Base-by-base conservation (phyloP, 176 grass and related monocot species). In the Thinopyrum elongatum region DNA sequence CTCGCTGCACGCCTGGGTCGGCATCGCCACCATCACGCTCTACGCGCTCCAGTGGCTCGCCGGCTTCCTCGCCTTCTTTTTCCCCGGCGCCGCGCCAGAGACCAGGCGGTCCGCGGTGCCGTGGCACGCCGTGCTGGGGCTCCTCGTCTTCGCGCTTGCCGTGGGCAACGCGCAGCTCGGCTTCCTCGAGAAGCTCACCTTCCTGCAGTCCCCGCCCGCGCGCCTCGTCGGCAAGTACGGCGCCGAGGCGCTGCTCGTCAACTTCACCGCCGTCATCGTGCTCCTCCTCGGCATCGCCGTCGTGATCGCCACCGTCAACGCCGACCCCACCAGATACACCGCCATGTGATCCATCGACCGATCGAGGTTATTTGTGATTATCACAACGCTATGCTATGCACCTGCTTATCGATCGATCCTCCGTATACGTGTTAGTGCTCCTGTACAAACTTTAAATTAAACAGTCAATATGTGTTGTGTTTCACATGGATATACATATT, bases 161-260 rank as follows among this genome's bases (percentile, higher is more conserved):
- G 58, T 98, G 2, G 91, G 44, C 7, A 93, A 39, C 49, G 71
- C 87, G 9, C 84, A 92, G 80, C 85, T 98, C 0, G 95, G 95
- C 7, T 93, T 98, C 80, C 78, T 95, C 26, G 93, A 98, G 89
- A 98, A 98, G 89, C 83, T 98, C 58, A 98, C 95, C 60, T 98
- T 98, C 83, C 72, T 95, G 49, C 82, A 95, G 87, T 7, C 2
- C 8, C 21, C 13, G 8, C 78, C 74, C 0, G 1, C 8, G 29
- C 29, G 2, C 4, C 25, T 53, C 42, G 3, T 97, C 27, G 23
- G 15, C 53, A 98, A 46, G 91, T 86, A 89, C 66, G 86, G 91
- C 0, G 4, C 86, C 0, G 95, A 98, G 85, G 91, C 95, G 6
- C 29, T 95, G 33, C 85, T 98, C 15, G 63, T 95, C 51, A 98